Conservation (phyloP, 495 filamentous ascomycete species). For the Penicillium tannophilum region DNA sequence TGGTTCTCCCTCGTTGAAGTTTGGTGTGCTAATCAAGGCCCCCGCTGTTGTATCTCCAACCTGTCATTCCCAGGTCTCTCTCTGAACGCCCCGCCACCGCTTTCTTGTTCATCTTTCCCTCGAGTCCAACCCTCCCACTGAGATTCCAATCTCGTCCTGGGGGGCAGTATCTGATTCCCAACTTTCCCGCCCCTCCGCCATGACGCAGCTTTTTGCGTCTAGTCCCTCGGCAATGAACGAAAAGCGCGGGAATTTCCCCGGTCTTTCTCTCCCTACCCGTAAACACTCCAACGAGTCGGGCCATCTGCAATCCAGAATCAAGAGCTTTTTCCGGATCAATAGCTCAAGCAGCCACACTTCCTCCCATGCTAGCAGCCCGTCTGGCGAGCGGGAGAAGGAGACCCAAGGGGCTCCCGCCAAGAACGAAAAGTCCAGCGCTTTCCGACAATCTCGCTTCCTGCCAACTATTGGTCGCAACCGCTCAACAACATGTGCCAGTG, state of each 20-base stretch:
- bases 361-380: slow-evolving; percentile 40
- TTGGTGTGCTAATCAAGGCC: slow-evolving; percentile 12
- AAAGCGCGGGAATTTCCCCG: slow-evolving; percentile 50
- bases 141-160: neutral
- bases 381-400: slow-evolving; percentile 42
- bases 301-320: slow-evolving; percentile 86
- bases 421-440: slow-evolving; percentile 61
- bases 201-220: slow-evolving; percentile 53
- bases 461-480: slow-evolving; percentile 74
- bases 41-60: slow-evolving; percentile 22
- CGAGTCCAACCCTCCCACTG: neutral
- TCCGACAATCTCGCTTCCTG: slow-evolving; percentile 83
- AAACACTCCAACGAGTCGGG: slow-evolving; percentile 52
- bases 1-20: slow-evolving; percentile 25
- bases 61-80: slow-evolving; percentile 18
- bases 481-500: slow-evolving; percentile 89
- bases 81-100: slow-evolving; percentile 4
- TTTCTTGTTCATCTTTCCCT: neutral
- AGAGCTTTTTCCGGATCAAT: slow-evolving; percentile 98
- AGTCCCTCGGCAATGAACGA: slow-evolving; percentile 46
- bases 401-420: slow-evolving; percentile 41
- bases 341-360: slow-evolving; percentile 59
- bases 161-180: slow-evolving; percentile 8
- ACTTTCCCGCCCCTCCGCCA: slow-evolving; percentile 17
- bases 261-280: slow-evolving; percentile 49